Evolutionary conservation across 2,329 filamentous ascomycete species (phyloP).

Genomic region (Macrophomina tecta): DNA sequence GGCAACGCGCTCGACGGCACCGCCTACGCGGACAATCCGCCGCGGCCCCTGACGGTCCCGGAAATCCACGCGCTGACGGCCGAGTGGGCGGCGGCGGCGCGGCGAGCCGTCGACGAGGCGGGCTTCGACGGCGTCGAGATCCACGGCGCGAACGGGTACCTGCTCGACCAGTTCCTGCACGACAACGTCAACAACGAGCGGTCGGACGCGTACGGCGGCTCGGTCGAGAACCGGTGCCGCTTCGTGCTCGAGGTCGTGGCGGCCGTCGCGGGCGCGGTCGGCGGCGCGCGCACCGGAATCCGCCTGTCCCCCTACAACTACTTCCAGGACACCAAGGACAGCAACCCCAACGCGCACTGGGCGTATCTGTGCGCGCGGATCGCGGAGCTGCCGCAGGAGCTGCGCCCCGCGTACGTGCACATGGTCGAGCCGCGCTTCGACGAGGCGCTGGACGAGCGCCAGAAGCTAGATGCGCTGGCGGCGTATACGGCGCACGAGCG

Average conservation of each 20-base stretch:
- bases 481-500: slow-evolving; percentile 37
- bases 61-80: slow-evolving; percentile 48
- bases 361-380: slow-evolving; percentile 52
- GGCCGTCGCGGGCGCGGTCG: slow-evolving; percentile 36
- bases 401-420: slow-evolving; percentile 41
- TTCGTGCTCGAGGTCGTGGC: slow-evolving; percentile 42
- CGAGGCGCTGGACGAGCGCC: slow-evolving; percentile 44
- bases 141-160: slow-evolving; percentile 60
- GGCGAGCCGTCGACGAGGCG: slow-evolving; percentile 42
- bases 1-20: slow-evolving; percentile 48
- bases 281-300: slow-evolving; percentile 33
- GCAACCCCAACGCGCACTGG: slow-evolving; percentile 54
- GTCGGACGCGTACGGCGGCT: slow-evolving; percentile 42
- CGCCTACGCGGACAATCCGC: slow-evolving; percentile 39
- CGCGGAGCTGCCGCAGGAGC: slow-evolving; percentile 36
- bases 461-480: slow-evolving; percentile 47
- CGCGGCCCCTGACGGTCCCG: slow-evolving; percentile 43
- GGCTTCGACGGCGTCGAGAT: slow-evolving; percentile 51
- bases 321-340: slow-evolving; percentile 50
- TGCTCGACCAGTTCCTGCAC: slow-evolving; percentile 70
- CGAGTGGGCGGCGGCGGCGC: slow-evolving; percentile 48
- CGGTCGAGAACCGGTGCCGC: slow-evolving; percentile 38
- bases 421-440: slow-evolving; percentile 48
- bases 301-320: slow-evolving; percentile 42
- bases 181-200: slow-evolving; percentile 44